Evolutionary conservation across 2,329 filamentous ascomycete species (phyloP).

Genomic region (Penicillium brevicompactum): DNA sequence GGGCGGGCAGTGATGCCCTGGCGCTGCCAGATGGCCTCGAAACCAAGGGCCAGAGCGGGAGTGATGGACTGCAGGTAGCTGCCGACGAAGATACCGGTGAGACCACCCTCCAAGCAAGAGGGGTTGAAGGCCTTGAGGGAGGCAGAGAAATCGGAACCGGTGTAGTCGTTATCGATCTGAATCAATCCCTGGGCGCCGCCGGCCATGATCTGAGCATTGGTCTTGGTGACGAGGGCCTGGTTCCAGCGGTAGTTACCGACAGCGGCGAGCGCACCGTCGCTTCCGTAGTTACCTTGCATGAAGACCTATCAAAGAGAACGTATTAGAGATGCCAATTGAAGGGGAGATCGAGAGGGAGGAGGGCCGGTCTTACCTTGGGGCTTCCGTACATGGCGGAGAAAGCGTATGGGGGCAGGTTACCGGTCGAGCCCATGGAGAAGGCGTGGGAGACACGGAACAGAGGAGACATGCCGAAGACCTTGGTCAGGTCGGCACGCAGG

Average conservation of each 20-base stretch:
- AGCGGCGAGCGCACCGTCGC: slow-evolving; percentile 81
- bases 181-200: slow-evolving; percentile 80
- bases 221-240: slow-evolving; percentile 78
- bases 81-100: slow-evolving; percentile 94
- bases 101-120: slow-evolving; percentile 84
- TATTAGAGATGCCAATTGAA: slow-evolving; percentile 1
- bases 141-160: slow-evolving; percentile 87
- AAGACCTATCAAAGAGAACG: slow-evolving; percentile 66
- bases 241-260: slow-evolving; percentile 94
- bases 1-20: slow-evolving; percentile 79
- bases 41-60: slow-evolving; percentile 78
- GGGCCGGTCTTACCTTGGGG: slow-evolving; percentile 67
- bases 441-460: slow-evolving; percentile 98
- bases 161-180: slow-evolving; percentile 94
- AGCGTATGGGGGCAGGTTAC: slow-evolving; percentile 83
- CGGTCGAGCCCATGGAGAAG: slow-evolving; percentile 87
- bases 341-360: not conserved
- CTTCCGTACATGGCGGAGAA: slow-evolving; percentile 94
- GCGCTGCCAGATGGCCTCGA: slow-evolving; percentile 94
- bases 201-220: slow-evolving; percentile 80
- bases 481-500: slow-evolving; percentile 92
- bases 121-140: slow-evolving; percentile 94
- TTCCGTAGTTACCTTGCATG: slow-evolving; percentile 93
- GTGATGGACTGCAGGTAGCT: slow-evolving; percentile 95
- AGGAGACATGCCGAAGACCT: slow-evolving; percentile 89